Percentiles rank a stretch among this genome's conserved stretches.
These are phyloP conservation scores for Tephrocybe sp. DNA, from an alignment of 768 basidiomycete genomes.

Conservation along the genomic window DNA sequence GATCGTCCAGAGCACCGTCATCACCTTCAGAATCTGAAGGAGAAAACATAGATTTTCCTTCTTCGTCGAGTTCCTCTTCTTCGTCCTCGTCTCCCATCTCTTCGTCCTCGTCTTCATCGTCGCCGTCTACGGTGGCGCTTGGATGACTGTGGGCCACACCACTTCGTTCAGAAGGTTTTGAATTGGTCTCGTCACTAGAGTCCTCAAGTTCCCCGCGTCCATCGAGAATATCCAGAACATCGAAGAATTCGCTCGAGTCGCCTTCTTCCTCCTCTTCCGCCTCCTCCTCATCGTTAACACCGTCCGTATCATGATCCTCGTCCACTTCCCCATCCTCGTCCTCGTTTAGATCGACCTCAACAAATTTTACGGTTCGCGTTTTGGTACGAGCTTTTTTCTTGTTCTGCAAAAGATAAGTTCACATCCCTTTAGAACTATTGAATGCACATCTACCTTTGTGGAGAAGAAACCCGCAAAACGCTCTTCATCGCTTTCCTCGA, in stretches of 20 bases:
- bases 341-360: slow-evolving; percentile 69
- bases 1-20: slow-evolving; percentile 59
- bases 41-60: slow-evolving; percentile 41
- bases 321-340: slow-evolving; percentile 35
- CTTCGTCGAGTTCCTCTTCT: slow-evolving; percentile 40
- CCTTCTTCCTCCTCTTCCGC: slow-evolving; percentile 45
- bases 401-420: slow-evolving; percentile 7
- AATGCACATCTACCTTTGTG: slow-evolving; percentile 36
- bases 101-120: slow-evolving; percentile 21
- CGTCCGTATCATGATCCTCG: slow-evolving; percentile 35
- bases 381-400: slow-evolving; percentile 25
- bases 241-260: slow-evolving; percentile 56
- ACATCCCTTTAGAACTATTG: not conserved
- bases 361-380: slow-evolving; percentile 36
- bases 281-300: slow-evolving; percentile 33
- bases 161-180: not conserved
- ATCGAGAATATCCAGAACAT: slow-evolving; percentile 64
- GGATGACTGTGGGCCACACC: not conserved
- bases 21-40: slow-evolving; percentile 48
- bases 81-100: slow-evolving; percentile 28
- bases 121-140: not conserved
- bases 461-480: slow-evolving; percentile 65
- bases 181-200: slow-evolving; percentile 31
- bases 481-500: slow-evolving; percentile 82
- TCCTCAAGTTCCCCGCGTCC: slow-evolving; percentile 52